Conservation (phyloP, 2,329 filamentous ascomycete genomes). For the Albifimbria verrucaria region DNA sequence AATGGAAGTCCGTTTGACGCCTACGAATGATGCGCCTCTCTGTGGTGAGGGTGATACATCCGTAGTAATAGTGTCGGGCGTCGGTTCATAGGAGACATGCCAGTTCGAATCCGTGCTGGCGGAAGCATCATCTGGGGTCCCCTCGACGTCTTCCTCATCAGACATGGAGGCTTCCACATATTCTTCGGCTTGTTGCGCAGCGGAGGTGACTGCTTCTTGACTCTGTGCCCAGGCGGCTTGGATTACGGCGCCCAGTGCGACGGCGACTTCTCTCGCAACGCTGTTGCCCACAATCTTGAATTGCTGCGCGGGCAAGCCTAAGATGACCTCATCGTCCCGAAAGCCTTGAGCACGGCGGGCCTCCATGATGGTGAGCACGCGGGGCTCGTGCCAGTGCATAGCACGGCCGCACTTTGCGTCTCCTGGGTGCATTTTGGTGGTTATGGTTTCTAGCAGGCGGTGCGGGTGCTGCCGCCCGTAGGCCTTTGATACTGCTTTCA, state of each 20-base stretch:
- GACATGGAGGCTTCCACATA: background rate
- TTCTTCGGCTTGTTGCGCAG: background rate
- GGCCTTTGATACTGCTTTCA: conserved; percentile 30
- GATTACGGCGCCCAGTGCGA: conserved; percentile 63
- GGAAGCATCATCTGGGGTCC: too few relatives aligned
- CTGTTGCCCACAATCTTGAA: conserved; percentile 73
- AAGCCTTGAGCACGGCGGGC: conserved; percentile 67
- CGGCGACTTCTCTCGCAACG: conserved; percentile 65
- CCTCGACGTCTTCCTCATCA: too few relatives aligned
- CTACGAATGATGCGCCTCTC: too few relatives aligned
- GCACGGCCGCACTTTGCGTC: conserved; percentile 54
- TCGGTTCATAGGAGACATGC: too few relatives aligned
- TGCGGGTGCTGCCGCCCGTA: conserved; percentile 53
- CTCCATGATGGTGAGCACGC: conserved; percentile 64
- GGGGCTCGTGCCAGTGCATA: conserved; percentile 64
- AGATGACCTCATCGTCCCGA: conserved; percentile 65
- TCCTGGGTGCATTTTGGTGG: conserved; percentile 46
- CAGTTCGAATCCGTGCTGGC: too few relatives aligned
- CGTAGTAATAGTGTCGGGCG: too few relatives aligned
- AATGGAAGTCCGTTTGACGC: too few relatives aligned
- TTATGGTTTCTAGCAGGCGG: conserved; percentile 59
- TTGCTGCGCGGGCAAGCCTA: conserved; percentile 55
- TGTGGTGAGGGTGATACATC: too few relatives aligned
- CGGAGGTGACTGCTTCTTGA: background rate
- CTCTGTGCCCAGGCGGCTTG: conserved; percentile 48